phyloP scores from a whole-genome alignment of 2,329 filamentous ascomycete genomes.

The Sclerotiophoma versabilis region DNA sequence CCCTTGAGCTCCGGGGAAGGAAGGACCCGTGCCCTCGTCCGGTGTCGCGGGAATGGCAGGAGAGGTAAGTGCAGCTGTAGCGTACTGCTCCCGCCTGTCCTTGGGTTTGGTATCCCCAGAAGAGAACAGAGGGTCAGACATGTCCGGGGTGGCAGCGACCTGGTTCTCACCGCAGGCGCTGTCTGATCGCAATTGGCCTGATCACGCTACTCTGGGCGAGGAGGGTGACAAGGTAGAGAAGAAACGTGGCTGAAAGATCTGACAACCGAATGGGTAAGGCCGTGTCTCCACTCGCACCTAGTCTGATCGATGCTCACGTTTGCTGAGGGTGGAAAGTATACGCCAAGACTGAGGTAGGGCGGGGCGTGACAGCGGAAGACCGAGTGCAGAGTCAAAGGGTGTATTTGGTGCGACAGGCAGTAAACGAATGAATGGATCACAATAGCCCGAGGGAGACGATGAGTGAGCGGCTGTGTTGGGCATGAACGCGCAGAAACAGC shows the following conservation, averaged over 20 bases:
- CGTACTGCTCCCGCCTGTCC: slow-evolving; percentile 19
- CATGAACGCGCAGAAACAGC: slow-evolving; percentile 11
- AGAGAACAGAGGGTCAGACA: slow-evolving; percentile 20
- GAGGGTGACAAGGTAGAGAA: slow-evolving; percentile 24
- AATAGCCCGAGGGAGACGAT: not conserved
- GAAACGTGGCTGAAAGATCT: slow-evolving; percentile 37
- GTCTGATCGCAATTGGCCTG: slow-evolving; percentile 20
- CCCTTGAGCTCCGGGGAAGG: slow-evolving; percentile 21
- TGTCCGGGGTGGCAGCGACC: slow-evolving; percentile 19
- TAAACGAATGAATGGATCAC: slow-evolving; percentile 6
- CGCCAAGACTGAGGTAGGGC: slow-evolving; percentile 15
- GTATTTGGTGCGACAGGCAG: slow-evolving; percentile 1
- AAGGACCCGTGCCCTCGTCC: slow-evolving; percentile 25
- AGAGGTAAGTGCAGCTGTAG: slow-evolving; percentile 20
- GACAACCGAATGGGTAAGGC: slow-evolving; percentile 30
- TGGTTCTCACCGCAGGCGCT: slow-evolving; percentile 9
- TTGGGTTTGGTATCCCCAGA: slow-evolving; percentile 8
- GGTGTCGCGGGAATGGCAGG: slow-evolving; percentile 32
- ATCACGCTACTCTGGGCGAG: slow-evolving; percentile 22
- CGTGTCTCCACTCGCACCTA: slow-evolving; percentile 28
- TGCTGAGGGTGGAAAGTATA: slow-evolving; percentile 16
- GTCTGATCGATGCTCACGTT: slow-evolving; percentile 8
- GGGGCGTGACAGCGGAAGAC: slow-evolving; percentile 20
- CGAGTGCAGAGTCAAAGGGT: not conserved
- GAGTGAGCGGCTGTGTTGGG: slow-evolving; percentile 15